Evolutionary conservation across 2,329 filamentous ascomycete species (phyloP), one percentile per base, ranked within the genome.

Genomic region (Orbilia brochopaga): DNA sequence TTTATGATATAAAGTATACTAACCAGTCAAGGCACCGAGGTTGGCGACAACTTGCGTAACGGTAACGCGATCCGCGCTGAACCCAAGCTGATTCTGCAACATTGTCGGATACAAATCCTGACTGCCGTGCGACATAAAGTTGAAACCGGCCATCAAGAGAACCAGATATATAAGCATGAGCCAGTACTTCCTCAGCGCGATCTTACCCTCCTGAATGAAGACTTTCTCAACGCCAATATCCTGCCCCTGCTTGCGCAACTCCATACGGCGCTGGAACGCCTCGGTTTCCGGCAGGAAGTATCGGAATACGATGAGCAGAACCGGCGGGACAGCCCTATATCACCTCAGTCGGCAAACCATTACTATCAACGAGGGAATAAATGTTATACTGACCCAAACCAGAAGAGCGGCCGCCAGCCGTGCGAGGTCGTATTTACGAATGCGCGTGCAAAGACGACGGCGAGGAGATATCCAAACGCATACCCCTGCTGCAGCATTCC

Each of bases 61-160:
- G 0, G 88, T 91, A 17, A 90, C 83, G 63, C 83, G 80, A 77
- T 86, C 81, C 51, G 82, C 75, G 50, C 78, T 78, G 76, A 86
- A 85, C 15, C 77, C 78, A 73, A 83, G 85, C 78, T 87, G 84
- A 75, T 84, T 85, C 74, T 81, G 78, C 23, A 87, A 78, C 83
- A 87, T 83, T 19, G 85, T 86, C 1, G 85, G 85, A 75, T 87
- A 87, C 27, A 87, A 79, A 78, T 88, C 86, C 76, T 89, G 87
- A 21, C 86, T 89, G 60, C 90, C 90, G 78, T 92, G 90, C 17
- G 87, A 90, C 74, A 94, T 92, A 78, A 94, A 95, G 80, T 95
- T 96, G 82, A 96, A 94, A 2, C 91, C 91, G 1, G 90, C 88
- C 90, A 95, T 95, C 42, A 96, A 82, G 19, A 96, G 82, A 5